Percentiles rank a stretch among this genome's conserved stretches.
phyloP scores from a whole-genome alignment of 768 basidiomycete species.

The Serendipita sp. region DNA sequence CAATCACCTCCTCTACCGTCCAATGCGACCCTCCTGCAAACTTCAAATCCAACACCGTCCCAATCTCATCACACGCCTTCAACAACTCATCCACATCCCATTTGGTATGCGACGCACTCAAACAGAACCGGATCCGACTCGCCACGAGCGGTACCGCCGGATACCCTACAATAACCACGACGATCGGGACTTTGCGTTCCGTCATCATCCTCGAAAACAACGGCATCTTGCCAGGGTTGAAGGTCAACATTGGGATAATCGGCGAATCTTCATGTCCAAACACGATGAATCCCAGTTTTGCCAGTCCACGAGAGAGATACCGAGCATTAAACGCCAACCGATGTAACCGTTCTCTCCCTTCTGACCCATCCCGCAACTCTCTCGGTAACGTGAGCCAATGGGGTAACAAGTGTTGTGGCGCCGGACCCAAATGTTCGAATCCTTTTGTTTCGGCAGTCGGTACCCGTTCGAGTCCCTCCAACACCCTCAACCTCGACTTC shows the following conservation, averaged over 20 bases:
- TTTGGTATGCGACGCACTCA: slow-evolving; percentile 92
- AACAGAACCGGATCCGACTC: slow-evolving; percentile 80
- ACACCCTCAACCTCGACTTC: not conserved
- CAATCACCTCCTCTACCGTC: slow-evolving; percentile 57
- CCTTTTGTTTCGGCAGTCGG: not conserved
- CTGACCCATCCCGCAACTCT: slow-evolving; percentile 58
- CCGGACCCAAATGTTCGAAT: slow-evolving; percentile 46
- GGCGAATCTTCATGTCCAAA: slow-evolving; percentile 86
- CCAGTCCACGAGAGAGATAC: slow-evolving; percentile 73
- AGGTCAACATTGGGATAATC: slow-evolving; percentile 82
- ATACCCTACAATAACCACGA: slow-evolving; percentile 81
- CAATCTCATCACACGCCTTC: slow-evolving; percentile 80
- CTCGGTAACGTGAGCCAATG: slow-evolving; percentile 64
- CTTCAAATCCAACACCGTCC: slow-evolving; percentile 79
- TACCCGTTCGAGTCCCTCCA: not conserved
- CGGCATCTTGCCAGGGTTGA: slow-evolving; percentile 87
- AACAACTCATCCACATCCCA: slow-evolving; percentile 83
- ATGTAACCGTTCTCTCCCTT: slow-evolving; percentile 67
- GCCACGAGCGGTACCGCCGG: slow-evolving; percentile 83
- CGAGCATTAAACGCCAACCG: slow-evolving; percentile 90
- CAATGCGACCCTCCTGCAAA: slow-evolving; percentile 48
- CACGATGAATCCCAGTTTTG: slow-evolving; percentile 91
- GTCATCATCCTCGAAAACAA: slow-evolving; percentile 81
- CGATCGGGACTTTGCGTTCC: slow-evolving; percentile 58
- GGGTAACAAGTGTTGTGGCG: slow-evolving; percentile 47